These are phyloP conservation scores for Metrosideros polymorpha DNA, from an alignment of 441 rosid species.

Conservation along the genomic window DNA sequence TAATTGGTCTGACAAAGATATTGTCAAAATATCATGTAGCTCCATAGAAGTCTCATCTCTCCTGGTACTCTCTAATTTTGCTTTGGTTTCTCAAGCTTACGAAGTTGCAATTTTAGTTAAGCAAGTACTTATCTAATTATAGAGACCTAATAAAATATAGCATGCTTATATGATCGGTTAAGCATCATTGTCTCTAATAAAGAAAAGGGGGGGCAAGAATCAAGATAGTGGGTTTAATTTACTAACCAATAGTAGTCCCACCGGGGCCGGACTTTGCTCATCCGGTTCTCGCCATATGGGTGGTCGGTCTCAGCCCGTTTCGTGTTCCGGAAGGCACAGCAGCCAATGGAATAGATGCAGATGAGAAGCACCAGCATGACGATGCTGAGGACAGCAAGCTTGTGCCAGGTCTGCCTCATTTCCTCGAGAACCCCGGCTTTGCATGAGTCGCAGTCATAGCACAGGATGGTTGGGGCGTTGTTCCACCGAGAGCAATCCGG, in stretches of 20 bases:
- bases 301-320: slow-evolving; percentile 54
- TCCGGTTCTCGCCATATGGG: slow-evolving; percentile 62
- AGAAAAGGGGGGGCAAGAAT: not conserved
- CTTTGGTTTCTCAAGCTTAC: not conserved
- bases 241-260: slow-evolving; percentile 81
- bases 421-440: slow-evolving; percentile 85
- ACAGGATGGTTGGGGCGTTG: slow-evolving; percentile 40
- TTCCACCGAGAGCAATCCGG: slow-evolving; percentile 78
- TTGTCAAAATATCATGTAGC: not conserved
- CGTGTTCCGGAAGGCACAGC: slow-evolving; percentile 72
- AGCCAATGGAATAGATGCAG: slow-evolving; percentile 61
- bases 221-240: not conserved
- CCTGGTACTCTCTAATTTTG: not conserved
- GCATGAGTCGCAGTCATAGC: slow-evolving; percentile 90
- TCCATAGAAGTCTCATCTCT: not conserved
- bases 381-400: slow-evolving; percentile 58
- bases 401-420: slow-evolving; percentile 70
- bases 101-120: not conserved
- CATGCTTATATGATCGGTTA: not conserved
- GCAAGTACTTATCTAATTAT: not conserved
- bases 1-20: not conserved
- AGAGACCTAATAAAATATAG: not conserved
- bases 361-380: slow-evolving; percentile 62
- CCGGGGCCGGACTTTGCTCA: slow-evolving; percentile 71
- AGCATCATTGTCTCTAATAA: not conserved